Evolutionary conservation across 2,329 filamentous ascomycete species (phyloP), one percentile per base, ranked within the genome.

Genomic region (Pseudogymnoascus sp.): DNA sequence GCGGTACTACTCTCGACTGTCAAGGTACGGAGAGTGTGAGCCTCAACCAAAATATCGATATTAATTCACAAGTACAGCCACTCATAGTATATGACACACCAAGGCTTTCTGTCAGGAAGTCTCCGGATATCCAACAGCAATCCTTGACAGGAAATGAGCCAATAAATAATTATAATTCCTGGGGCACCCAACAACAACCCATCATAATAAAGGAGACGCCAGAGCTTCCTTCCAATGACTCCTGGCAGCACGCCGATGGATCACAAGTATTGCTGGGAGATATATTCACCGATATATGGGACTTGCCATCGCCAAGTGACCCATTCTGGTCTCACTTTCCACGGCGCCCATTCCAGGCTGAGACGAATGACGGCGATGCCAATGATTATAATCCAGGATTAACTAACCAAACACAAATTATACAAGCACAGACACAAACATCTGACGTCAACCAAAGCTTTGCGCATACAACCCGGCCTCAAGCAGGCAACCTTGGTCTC

Each of bases 191-290:
- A 12, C n/a, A 54, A 5, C 47, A 54, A 9, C 47, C 47, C n/a
- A 54, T 54, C 5, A 54, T 54, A 33, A 54, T 54, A 54, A 33
- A 33, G 25, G 47, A 54, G 25, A 33, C 47, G n/a, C 47, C 47
- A 33, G 47, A 50, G 43, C 7, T 50, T 30, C 8, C 2, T 50
- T 50, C 25, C n/a, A 16, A 30, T 50, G 11, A 4, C 25, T 30
- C n/a, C 8, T 50, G 43, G 28, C 47, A 54, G 9, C 28, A 18
- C 28, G 3, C 43, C 25, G 12, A 50, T 8, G n/a, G 28, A 18
- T 33, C 28, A 18, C n/a, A 54, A 20, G 9, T 28, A 33, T 12
- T 54, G n/a, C 28, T 33, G 2, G 28, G 47, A 7, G 47, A 54
- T 20, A 4, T 54, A 33, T 54, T 20, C 47, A n/a, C 11, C 11